Evolutionary conservation across 2,329 filamentous ascomycete genomes (phyloP).

Genomic region (Paraphoma sp.): DNA sequence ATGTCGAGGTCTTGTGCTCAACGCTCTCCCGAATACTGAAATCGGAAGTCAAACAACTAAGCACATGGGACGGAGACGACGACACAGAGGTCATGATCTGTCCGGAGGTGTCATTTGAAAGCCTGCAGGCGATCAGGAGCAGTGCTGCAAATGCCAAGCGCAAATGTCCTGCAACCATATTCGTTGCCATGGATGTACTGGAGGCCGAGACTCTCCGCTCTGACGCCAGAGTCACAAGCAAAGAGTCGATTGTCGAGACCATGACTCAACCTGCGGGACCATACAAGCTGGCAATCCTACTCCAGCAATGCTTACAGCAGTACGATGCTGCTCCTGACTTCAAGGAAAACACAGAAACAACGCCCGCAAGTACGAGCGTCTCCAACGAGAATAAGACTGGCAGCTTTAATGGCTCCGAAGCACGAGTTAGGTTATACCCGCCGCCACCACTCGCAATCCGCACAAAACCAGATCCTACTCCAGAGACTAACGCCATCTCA

Average conservation of each 20-base stretch:
- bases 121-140: conserved; percentile 22
- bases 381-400: background rate
- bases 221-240: conserved; percentile 26
- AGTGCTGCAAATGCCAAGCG: background rate
- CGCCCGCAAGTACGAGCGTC: background rate
- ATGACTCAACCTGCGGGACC: conserved; percentile 38
- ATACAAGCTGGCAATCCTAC: conserved; percentile 27
- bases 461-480: background rate
- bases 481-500: background rate
- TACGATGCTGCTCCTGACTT: conserved; percentile 15
- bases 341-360: background rate
- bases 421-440: background rate
- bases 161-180: conserved; percentile 27
- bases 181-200: conserved; percentile 32
- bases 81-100: conserved; percentile 32
- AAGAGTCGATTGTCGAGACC: conserved; percentile 31
- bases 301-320: conserved; percentile 27
- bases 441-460: conserved; percentile 1
- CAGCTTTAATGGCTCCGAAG: background rate
- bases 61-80: conserved; percentile 18
- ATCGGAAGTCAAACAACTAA: conserved; percentile 18
- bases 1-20: conserved; percentile 15
- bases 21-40: conserved; percentile 24
- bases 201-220: conserved; percentile 35
- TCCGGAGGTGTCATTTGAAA: conserved; percentile 31